Base-by-base conservation (phyloP, 164 flowering plant genomes). In the Hamamelis virginiana region DNA sequence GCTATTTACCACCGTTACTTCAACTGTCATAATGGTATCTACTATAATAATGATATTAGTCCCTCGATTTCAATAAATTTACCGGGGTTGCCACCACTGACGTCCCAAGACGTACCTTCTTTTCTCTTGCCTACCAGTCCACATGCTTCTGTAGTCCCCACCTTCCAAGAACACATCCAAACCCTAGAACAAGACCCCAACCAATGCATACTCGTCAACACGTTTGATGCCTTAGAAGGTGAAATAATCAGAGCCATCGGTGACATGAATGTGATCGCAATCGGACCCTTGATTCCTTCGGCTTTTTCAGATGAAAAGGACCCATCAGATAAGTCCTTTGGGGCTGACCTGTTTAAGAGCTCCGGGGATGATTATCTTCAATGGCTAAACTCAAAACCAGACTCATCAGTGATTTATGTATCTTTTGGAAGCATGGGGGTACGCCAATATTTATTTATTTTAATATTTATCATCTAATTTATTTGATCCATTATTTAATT, bases 231-330 rank as follows among this genome's bases (percentile, higher is more conserved):
- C 0, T 28, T 76, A 6, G 79, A 76, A 50, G 22, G 21, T 19
- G 72, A 53, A 0, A 50, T 53, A 5, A 16, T 75, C 43, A 63
- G 56, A 18, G 62, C 65, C 22, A 15, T 48, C 21, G 53, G 19
- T 16, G n/a, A 67, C 22, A 21, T 66, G 25, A 56, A 52, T 8
- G 22, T 66, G 19, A 21, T 75, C 27, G 12, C 70, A 0, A 62
- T 75, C 33, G 78, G 78, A 14, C 78, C 78, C 0, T 58, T 75
- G 56, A 15, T 66, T 27, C 73, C 67, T 10, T 57, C 59, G 16
- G 67, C 41, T 41, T 64, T 11, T 13, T 16, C 59, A n/a, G 66
- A 67, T 10, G 67, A 19, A 1, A 38, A 58, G 10, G 51, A 67
- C 8, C 50, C 59, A 14, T 33, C 52, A 4, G 77, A 70, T 9